These are phyloP conservation scores for Trematosphaeria pertusa DNA, from an alignment of 2,329 filamentous ascomycete genomes.

Conservation along the genomic window DNA sequence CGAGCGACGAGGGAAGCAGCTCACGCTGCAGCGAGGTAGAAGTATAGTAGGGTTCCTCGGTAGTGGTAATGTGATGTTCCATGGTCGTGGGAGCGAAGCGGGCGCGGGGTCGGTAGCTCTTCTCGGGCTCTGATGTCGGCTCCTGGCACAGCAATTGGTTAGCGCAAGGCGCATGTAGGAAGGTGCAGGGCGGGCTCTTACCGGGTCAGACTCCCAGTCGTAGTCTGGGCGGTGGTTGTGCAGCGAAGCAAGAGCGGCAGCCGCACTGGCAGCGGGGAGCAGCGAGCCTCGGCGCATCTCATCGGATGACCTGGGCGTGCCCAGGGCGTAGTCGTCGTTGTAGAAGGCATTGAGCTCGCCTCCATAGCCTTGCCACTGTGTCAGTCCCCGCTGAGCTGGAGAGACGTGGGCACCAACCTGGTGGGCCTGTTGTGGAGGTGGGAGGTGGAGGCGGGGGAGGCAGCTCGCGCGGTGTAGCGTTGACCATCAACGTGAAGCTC, in stretches of 20 bases:
- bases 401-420: slow-evolving; percentile 40
- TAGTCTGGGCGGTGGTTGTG: slow-evolving; percentile 78
- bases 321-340: slow-evolving; percentile 69
- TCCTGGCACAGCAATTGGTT: slow-evolving; percentile 39
- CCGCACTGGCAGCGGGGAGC: slow-evolving; percentile 76
- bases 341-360: slow-evolving; percentile 71
- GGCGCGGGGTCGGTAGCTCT: slow-evolving; percentile 46
- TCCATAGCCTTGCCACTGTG: slow-evolving; percentile 54
- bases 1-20: slow-evolving; percentile 81
- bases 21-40: slow-evolving; percentile 71
- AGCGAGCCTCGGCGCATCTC: slow-evolving; percentile 70
- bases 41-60: slow-evolving; percentile 49
- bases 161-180: slow-evolving; percentile 20
- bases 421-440: slow-evolving; percentile 45
- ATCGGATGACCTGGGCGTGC: slow-evolving; percentile 72
- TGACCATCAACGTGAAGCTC: slow-evolving; percentile 97
- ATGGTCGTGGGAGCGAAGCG: slow-evolving; percentile 54
- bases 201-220: slow-evolving; percentile 48
- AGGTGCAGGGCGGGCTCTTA: slow-evolving; percentile 27
- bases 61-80: slow-evolving; percentile 72
- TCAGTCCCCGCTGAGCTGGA: slow-evolving; percentile 43
- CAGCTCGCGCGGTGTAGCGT: slow-evolving; percentile 79
- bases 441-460: slow-evolving; percentile 60
- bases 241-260: slow-evolving; percentile 85
- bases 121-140: slow-evolving; percentile 47